Evolutionary conservation across 495 filamentous ascomycete species (phyloP), one percentile per base, ranked within the genome.

Genomic region (Tuber umbilicatum): DNA sequence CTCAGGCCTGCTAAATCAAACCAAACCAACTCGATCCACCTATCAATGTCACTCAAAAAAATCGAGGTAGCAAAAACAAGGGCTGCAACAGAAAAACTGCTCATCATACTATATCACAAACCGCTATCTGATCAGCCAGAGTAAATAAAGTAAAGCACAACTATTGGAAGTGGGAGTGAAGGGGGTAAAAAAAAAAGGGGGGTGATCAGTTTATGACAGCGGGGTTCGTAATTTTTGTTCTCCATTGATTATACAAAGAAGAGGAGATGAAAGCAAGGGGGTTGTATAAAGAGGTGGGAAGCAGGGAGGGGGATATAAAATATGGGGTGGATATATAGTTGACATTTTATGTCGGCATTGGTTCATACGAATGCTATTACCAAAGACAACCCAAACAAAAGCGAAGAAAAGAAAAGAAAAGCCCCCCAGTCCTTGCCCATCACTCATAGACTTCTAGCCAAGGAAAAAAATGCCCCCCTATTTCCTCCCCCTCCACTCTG

Each of bases 171-270:
- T 64, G 55, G 27, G 35, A 17, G 35, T 64, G 27, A 35, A 0
- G 1, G n/a, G n/a, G n/a, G n/a, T n/a, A 5, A 10, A 43, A 43
- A 10, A 31, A 64, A 55, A n/a, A 64, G 7, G 55, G 35, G 55
- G 27, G 27, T 64, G 14, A 64, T 64, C 17, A 14, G 50, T 60
- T 60, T 31, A 60, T 60, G n/a, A 31, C n/a, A 60, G 12, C 27
- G 23, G 9, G 12, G 27, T 12, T 7, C 27, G 27, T 14, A 27
- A 19, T 35, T 64, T 64, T 35, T 64, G 31, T 35, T 64, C 31
- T 64, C 47, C 55, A 35, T 64, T 64, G 55, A 64, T 64, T 64
- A 31, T 64, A 64, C 55, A 64, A 64, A 14, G 2, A 64, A 64
- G 27, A 4, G 55, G 55, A 31, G 55, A 35, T 5, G 27, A 14